A percentile compares a stretch with the other conserved stretches of the same genome.
Conservation (phyloP, 108 stramenopile genomes). For the Cyclotella kingstonii region DNA sequence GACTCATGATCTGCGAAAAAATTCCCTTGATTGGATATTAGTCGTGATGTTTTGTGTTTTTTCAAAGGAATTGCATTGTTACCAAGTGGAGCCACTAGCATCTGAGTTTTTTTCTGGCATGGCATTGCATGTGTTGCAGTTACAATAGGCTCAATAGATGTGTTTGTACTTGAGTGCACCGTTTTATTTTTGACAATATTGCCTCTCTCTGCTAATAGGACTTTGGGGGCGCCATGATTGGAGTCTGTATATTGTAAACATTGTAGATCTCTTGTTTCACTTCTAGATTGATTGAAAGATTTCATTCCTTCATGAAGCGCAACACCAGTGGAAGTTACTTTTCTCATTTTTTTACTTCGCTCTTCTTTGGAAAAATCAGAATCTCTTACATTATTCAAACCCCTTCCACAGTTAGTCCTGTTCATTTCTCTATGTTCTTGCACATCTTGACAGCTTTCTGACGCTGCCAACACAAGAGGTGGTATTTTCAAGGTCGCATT, state of each 20-base stretch:
- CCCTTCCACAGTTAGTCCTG: not conserved
- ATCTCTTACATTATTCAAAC: too few species aligned
- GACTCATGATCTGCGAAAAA: slow-evolving; percentile 1
- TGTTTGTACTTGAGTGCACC: not conserved
- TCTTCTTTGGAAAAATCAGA: too few species aligned
- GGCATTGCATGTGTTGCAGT: not conserved
- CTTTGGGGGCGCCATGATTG: too few species aligned
- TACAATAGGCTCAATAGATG: not conserved
- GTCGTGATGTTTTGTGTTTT: slow-evolving; percentile 5
- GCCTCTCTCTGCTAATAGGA: too few species aligned
- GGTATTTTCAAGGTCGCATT: slow-evolving; percentile 4
- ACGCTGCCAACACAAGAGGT: not conserved
- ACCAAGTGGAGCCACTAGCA: slow-evolving; percentile 3
- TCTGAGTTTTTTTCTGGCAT: not conserved
- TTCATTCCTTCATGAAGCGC: too few species aligned
- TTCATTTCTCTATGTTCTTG: not conserved
- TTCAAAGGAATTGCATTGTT: slow-evolving; percentile 3
- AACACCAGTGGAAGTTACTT: too few species aligned
- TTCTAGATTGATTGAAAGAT: too few species aligned
- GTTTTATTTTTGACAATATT: too few species aligned
- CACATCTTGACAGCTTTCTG: not conserved
- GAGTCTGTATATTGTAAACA: too few species aligned
- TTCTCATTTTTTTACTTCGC: too few species aligned
- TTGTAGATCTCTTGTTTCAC: too few species aligned
- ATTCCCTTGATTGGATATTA: not conserved